phyloP scores from a whole-genome alignment of 2,329 filamentous ascomycete species.

The Gremmenia infestans region DNA sequence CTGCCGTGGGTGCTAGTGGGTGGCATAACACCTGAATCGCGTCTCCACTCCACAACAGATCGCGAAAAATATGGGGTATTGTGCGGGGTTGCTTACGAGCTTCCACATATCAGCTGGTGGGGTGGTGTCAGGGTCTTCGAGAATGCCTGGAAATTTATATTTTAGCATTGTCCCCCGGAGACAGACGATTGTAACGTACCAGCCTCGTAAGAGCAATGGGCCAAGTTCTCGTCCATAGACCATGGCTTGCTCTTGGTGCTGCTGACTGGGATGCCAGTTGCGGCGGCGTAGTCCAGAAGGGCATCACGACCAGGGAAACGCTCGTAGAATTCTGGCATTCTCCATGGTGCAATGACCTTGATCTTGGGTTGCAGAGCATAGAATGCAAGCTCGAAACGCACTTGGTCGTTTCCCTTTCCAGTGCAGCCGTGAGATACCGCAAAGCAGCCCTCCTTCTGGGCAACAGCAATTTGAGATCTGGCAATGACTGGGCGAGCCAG shows the following conservation, averaged over 20 bases:
- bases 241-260: conserved; percentile 69
- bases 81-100: conserved; percentile 31
- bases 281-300: conserved; percentile 65
- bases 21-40: neutral
- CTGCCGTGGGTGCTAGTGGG: neutral
- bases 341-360: conserved; percentile 72
- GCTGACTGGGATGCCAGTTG: conserved; percentile 65
- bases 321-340: conserved; percentile 64
- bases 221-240: conserved; percentile 65
- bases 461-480: conserved; percentile 59
- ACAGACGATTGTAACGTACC: conserved; percentile 40
- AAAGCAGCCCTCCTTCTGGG: conserved; percentile 51
- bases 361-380: conserved; percentile 59
- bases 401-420: conserved; percentile 62
- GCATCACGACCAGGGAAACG: conserved; percentile 67
- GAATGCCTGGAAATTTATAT: conserved; percentile 30
- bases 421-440: conserved; percentile 52
- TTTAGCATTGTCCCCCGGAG: neutral
- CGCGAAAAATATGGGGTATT: neutral
- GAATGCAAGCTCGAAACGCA: conserved; percentile 60
- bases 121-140: conserved; percentile 60
- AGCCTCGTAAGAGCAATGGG: conserved; percentile 76
- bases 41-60: neutral
- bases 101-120: conserved; percentile 80
- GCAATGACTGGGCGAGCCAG: conserved; percentile 68